Evolutionary conservation across 2,329 filamentous ascomycete genomes (phyloP).

Genomic region (Colletotrichum camelliae): DNA sequence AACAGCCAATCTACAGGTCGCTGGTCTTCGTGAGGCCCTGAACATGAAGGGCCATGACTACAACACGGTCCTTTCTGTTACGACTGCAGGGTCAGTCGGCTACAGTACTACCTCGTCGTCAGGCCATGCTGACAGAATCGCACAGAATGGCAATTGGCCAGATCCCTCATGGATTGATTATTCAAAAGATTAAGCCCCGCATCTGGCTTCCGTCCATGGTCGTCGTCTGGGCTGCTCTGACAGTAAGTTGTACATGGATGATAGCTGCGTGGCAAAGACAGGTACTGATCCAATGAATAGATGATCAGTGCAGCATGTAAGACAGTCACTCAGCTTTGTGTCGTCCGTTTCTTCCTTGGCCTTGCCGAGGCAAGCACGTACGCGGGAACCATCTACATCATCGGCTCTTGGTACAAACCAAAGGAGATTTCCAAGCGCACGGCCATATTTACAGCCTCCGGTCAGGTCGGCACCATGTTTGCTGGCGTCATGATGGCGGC

Average conservation of each 20-base stretch:
- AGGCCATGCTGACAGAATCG: not conserved
- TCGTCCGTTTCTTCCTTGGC: slow-evolving; percentile 44
- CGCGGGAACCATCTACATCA: slow-evolving; percentile 46
- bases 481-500: slow-evolving; percentile 61
- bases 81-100: slow-evolving; percentile 9
- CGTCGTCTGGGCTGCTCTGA: slow-evolving; percentile 53
- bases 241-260: slow-evolving; percentile 19
- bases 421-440: slow-evolving; percentile 67
- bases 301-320: slow-evolving; percentile 29
- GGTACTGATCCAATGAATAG: fast-evolving
- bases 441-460: slow-evolving; percentile 67
- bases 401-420: slow-evolving; percentile 63
- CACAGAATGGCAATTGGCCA: slow-evolving; percentile 40
- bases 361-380: slow-evolving; percentile 44
- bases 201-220: slow-evolving; percentile 55
- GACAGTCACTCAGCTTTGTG: slow-evolving; percentile 37
- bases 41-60: slow-evolving; percentile 63
- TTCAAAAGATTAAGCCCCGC: slow-evolving; percentile 54
- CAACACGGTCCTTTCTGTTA: slow-evolving; percentile 62
- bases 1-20: slow-evolving; percentile 36
- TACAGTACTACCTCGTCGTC: fast-evolving
- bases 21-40: slow-evolving; percentile 62
- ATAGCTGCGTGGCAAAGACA: fast-evolving
- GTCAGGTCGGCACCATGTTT: slow-evolving; percentile 65
- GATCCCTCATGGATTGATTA: slow-evolving; percentile 47